Evolutionary conservation across 2,329 filamentous ascomycete genomes (phyloP).

Genomic region (Clonostachys sp.): DNA sequence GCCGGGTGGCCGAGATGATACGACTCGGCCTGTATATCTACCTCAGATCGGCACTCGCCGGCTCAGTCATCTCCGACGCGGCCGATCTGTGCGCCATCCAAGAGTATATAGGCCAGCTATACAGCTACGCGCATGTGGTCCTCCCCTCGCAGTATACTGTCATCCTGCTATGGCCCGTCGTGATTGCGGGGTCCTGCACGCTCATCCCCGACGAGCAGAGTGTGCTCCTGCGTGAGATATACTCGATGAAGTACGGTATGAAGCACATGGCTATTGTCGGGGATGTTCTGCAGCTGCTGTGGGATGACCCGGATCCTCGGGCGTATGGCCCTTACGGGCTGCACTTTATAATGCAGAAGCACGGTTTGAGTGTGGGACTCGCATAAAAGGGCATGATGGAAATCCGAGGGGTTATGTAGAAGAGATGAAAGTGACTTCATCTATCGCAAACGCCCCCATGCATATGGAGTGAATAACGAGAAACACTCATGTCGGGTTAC

Average conservation of each 20-base stretch:
- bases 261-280: neutral
- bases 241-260: neutral
- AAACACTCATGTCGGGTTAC: too few relatives aligned
- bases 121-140: neutral
- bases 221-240: neutral
- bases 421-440: too few relatives aligned
- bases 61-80: constrained; percentile 1
- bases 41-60: constrained; percentile 1
- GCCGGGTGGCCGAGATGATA: neutral
- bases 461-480: too few relatives aligned
- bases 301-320: constrained; percentile 3
- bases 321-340: constrained; percentile 4
- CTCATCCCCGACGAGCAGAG: neutral
- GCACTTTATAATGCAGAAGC: neutral
- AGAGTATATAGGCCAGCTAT: neutral
- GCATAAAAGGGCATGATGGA: neutral
- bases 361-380: neutral
- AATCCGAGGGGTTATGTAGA: too few relatives aligned
- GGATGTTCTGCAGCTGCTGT: constrained; percentile 2
- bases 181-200: constrained; percentile 1
- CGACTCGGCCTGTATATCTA: constrained; percentile 3
- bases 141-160: neutral
- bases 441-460: too few relatives aligned
- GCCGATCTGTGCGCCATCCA: neutral
- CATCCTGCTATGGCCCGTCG: constrained; percentile 2